Base-by-base conservation (phyloP, 2,329 filamentous ascomycete genomes). In the Xylariaceae sp. region DNA sequence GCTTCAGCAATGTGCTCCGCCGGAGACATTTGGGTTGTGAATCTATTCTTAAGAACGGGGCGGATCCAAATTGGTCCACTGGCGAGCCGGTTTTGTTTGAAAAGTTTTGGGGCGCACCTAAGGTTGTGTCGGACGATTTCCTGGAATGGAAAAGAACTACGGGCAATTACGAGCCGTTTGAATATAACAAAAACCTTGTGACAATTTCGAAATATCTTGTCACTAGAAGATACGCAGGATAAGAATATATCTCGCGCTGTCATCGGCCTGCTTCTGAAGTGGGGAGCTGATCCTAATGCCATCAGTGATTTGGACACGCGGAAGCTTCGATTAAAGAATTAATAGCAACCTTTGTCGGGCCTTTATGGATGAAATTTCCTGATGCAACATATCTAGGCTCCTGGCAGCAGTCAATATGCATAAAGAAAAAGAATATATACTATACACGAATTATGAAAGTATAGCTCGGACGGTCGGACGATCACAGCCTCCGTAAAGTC, bases 101-200 rank as follows among this genome's bases (percentile, higher is more conserved):
- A n/a, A 22, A 20, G 37, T 22, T 39, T 21, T 4, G 6, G 22
- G 6, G 16, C 12, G 22, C 17, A 20, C 37, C 37, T 5, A 39
- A 39, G 22, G 12, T 7, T 12, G 37, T 39, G 17, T 39, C 37
- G 4, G 37, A 39, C 16, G 22, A n/a, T 11, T 39, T 39, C 20
- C 14, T 39, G 4, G 37, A 22, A 22, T 22, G 6, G n/a, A n/a
- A n/a, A n/a, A n/a, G n/a, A 39, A 22, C 6, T 25, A 22, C 17
- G 5, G 8, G 17, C 12, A 22, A 12, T 23, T 8, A 11, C 33
- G 14, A 16, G 14, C 14, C 11, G 19, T 17, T 35, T 37, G 34
- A 50, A 11, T 49, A 40, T 37, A 36, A 25, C n/a, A 34, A 22
- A 21, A 22, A 39, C 4, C 10, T 39, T 14, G 21, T 37, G 23